A percentile compares a stretch with the other conserved stretches of the same genome.
phyloP scores from a whole-genome alignment of 306 rosid species.

The Hippophae tibetana region DNA sequence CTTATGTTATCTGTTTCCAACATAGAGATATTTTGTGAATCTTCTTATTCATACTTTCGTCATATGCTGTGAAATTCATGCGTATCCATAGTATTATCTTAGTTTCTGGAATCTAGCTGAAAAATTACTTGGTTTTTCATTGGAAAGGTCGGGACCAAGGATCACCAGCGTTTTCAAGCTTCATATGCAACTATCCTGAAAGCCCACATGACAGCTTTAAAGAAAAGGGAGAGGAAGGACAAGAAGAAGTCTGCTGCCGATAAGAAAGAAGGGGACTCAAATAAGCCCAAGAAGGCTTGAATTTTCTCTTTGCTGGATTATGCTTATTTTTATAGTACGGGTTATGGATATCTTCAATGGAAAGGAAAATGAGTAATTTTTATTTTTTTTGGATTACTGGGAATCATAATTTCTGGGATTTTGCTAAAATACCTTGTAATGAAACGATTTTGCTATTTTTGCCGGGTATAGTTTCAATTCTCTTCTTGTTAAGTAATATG shows the following conservation, averaged over 20 bases:
- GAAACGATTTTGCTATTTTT: too few relatives aligned
- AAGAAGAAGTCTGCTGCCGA: constrained; percentile 65
- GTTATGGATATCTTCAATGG: too few relatives aligned
- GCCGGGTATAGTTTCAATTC: too few relatives aligned
- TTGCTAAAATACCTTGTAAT: too few relatives aligned
- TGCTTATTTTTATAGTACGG: too few relatives aligned
- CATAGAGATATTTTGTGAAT: too few relatives aligned
- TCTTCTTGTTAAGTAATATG: too few relatives aligned
- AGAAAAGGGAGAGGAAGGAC: constrained; percentile 95
- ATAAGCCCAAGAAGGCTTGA: constrained; percentile 17
- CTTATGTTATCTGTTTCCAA: too few relatives aligned
- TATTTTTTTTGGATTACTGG: too few relatives aligned
- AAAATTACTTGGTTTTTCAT: constrained; percentile 3
- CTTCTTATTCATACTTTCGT: not conserved
- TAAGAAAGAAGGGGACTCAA: constrained; percentile 46
- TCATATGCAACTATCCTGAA: constrained; percentile 89
- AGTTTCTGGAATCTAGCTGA: not conserved
- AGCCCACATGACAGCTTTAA: constrained; percentile 95
- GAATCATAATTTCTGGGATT: too few relatives aligned
- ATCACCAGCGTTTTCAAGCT: constrained; percentile 92
- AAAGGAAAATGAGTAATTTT: too few relatives aligned
- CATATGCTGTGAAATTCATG: not conserved
- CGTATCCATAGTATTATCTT: not conserved
- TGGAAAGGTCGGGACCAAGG: constrained; percentile 86
- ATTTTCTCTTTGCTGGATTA: too few relatives aligned